A percentile compares a stretch with the other conserved stretches of the same genome.
These are phyloP conservation scores for Santalum album DNA, from an alignment of 164 flowering plant species.

Conservation along the genomic window DNA sequence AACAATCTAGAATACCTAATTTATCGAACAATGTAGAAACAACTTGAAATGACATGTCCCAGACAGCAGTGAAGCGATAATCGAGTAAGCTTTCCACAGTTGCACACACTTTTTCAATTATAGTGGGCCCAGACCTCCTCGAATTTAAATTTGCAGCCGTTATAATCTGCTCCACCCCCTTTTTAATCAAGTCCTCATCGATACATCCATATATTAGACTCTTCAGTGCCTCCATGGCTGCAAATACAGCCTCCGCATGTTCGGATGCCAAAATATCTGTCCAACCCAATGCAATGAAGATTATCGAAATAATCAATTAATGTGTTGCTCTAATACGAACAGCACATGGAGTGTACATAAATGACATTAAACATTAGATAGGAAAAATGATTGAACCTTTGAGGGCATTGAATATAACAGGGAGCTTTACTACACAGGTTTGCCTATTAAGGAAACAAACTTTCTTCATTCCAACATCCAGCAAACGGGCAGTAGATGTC, in stretches of 20 bases:
- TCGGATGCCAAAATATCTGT: constrained; percentile 76
- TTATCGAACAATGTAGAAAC: constrained; percentile 72
- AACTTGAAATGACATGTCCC: constrained; percentile 80
- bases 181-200: constrained; percentile 66
- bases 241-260: constrained; percentile 75
- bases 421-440: constrained; percentile 63
- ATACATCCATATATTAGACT: constrained; percentile 58
- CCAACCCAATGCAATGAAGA: constrained; percentile 1
- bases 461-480: constrained; percentile 68
- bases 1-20: constrained; percentile 49
- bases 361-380: not conserved
- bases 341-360: too few relatives aligned
- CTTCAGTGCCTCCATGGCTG: constrained; percentile 60
- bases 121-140: constrained; percentile 55
- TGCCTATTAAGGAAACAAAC: constrained; percentile 53
- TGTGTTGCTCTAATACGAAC: not conserved
- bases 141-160: constrained; percentile 16
- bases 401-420: constrained; percentile 59
- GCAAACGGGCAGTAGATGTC: constrained; percentile 68
- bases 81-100: constrained; percentile 73
- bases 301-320: not conserved
- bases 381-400: constrained; percentile 43
- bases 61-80: constrained; percentile 58
- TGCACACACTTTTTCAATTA: constrained; percentile 77
- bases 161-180: constrained; percentile 55